Percentiles rank a stretch among this genome's conserved stretches.
phyloP scores from a whole-genome alignment of 2,329 filamentous ascomycete species.

The Gnomoniopsis smithogilvyi region DNA sequence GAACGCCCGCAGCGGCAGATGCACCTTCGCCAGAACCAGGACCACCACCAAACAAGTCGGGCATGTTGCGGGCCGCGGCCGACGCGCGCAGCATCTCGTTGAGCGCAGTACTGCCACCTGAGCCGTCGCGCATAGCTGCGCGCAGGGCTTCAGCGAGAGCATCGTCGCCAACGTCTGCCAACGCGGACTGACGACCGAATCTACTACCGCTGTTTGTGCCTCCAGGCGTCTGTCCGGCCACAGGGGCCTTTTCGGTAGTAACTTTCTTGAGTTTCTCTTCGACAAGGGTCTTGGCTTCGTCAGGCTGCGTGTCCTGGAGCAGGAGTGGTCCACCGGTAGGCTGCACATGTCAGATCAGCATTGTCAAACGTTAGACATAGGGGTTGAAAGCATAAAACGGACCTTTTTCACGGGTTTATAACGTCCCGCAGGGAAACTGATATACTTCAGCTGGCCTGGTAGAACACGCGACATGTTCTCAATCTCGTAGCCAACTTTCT shows the following conservation, averaged over 20 bases:
- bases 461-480: conserved; percentile 97
- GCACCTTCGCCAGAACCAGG: conserved; percentile 35
- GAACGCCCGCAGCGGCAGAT: conserved; percentile 71
- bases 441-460: conserved; percentile 89
- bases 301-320: conserved; percentile 78
- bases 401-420: conserved; percentile 92
- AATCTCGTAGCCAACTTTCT: conserved; percentile 94
- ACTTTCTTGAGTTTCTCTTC: conserved; percentile 92
- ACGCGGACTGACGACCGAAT: conserved; percentile 16
- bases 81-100: conserved; percentile 41
- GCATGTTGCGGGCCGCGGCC: conserved; percentile 27
- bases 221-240: conserved; percentile 37
- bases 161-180: conserved; percentile 18
- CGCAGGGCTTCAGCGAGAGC: conserved; percentile 25
- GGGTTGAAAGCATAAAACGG: conserved; percentile 28
- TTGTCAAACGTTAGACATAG: not conserved
- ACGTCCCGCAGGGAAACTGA: conserved; percentile 84
- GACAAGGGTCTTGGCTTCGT: conserved; percentile 74
- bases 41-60: conserved; percentile 20
- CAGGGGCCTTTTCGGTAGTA: conserved; percentile 58
- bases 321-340: conserved; percentile 91
- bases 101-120: conserved; percentile 32
- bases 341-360: conserved; percentile 48
- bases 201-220: conserved; percentile 27
- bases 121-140: conserved; percentile 29